phyloP scores from a whole-genome alignment of 2,329 filamentous ascomycete species.

The Colletotrichum salicis region DNA sequence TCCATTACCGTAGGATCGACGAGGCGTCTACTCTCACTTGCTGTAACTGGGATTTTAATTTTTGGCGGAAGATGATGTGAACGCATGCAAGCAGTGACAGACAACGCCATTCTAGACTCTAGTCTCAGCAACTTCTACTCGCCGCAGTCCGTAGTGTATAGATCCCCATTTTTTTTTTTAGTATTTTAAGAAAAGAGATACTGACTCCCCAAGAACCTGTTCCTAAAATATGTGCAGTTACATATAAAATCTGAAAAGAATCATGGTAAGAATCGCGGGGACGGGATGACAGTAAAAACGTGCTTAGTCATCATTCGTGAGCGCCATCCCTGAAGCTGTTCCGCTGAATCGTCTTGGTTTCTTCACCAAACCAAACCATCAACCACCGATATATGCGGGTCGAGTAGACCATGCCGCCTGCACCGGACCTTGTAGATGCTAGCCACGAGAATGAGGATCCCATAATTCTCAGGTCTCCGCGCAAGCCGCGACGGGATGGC shows the following conservation, averaged over 20 bases:
- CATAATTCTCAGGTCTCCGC: neutral
- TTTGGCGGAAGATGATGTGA: neutral
- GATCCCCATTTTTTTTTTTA: too few species aligned
- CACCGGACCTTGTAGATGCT: neutral
- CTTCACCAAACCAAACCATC: neutral
- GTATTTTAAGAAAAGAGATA: too few species aligned
- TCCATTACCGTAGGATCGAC: neutral
- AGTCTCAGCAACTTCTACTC: too few species aligned
- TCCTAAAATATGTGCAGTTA: too few species aligned
- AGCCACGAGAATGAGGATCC: neutral
- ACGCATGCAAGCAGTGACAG: too few species aligned
- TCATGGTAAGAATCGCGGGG: too few species aligned
- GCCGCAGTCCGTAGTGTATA: too few species aligned
- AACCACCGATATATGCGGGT: neutral
- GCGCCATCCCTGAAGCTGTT: neutral
- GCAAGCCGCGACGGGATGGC: constrained; percentile 4
- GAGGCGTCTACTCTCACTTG: neutral
- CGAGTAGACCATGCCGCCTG: neutral
- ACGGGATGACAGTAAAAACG: fast-evolving
- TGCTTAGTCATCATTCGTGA: neutral
- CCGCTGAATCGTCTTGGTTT: neutral
- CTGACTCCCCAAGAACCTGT: too few species aligned
- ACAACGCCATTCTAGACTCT: too few species aligned
- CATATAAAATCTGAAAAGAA: too few species aligned
- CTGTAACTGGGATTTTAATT: neutral